Evolutionary conservation across 2,329 filamentous ascomycete species (phyloP), one percentile per base, ranked within the genome.

Genomic region (Fusarium sacchari): DNA sequence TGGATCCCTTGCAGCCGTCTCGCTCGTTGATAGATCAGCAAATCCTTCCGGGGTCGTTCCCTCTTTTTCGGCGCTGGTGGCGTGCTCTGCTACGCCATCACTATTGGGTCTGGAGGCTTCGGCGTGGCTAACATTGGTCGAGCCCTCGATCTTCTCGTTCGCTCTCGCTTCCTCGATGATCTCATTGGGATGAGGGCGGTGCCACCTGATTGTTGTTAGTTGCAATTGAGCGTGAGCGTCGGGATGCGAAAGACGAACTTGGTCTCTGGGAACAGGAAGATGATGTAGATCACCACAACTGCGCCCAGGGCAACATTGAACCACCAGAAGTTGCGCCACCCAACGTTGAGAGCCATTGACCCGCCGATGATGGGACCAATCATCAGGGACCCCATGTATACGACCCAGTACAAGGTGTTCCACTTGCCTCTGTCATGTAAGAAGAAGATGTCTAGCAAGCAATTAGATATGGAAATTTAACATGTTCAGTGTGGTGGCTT

Each of bases 321-420:
- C 55, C 55, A 57, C 55, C 55, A 57, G 18, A 57, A 57, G 20
- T 57, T 57, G 32, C 55, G 55, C 55, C 55, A 57, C 10, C 55
- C 55, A 5, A 57, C 55, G 10, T 57, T 22, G n/a, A 57, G 55
- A 34, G 55, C 55, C 39, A 57, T 57, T 10, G 55, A 34, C 1
- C 55, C 55, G 13, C 55, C 30, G 10, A 57, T 10, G 3, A 57
- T 57, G 5, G 55, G 55, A 1, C 55, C 55, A 17, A 57, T 47
- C 55, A 57, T 57, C 7, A 57, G 6, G 0, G 55, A 57, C 5
- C 55, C 55, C 55, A 57, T 57, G n/a, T 57, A 57, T 15, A 34
- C n/a, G 7, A 57, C 55, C 55, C 55, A 57, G 24, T 57, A 57
- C 11, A 57, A 12, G 20, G 55, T 57, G 18, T 57, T 57, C 55